phyloP scores from a whole-genome alignment of 2,329 filamentous ascomycete genomes.

The Rutstroemia sydowiana region DNA sequence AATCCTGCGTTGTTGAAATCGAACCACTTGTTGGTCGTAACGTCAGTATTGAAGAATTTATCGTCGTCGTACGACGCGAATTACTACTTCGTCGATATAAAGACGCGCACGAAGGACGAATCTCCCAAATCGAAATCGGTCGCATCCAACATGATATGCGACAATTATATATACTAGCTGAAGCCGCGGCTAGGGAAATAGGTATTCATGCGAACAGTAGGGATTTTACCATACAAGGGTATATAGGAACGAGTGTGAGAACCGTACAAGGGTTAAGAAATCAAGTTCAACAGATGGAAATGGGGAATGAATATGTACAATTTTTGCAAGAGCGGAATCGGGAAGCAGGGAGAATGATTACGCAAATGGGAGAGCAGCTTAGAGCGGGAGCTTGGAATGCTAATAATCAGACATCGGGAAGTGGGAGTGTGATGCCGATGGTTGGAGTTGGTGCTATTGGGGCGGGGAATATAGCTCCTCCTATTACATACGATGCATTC shows the following conservation, averaged over 20 bases:
- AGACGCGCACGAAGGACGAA: neutral
- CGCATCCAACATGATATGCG: neutral
- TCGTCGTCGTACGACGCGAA: neutral
- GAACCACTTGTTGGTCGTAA: neutral
- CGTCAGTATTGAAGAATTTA: conserved; percentile 3
- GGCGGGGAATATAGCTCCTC: neutral
- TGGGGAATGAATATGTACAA: conserved; percentile 9
- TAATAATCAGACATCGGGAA: neutral
- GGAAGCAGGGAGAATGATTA: conserved; percentile 1
- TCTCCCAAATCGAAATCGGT: neutral
- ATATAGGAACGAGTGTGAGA: neutral
- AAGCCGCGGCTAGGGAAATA: conserved; percentile 1
- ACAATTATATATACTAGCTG: conserved; percentile 1
- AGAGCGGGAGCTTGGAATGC: neutral
- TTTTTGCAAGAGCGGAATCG: conserved; percentile 7
- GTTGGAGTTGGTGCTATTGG: neutral
- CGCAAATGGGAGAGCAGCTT: conserved; percentile 3
- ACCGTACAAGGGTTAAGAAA: neutral
- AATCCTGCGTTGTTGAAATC: conserved; percentile 1
- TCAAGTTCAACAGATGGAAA: conserved; percentile 2
- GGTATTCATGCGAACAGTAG: neutral
- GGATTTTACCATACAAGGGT: neutral
- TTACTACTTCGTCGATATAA: neutral
- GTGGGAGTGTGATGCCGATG: neutral
- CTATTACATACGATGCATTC: conserved; percentile 1